A percentile compares a stretch with the other conserved stretches of the same genome.
phyloP scores from a whole-genome alignment of 129 eudicot species.

The Sambucus nigra region DNA sequence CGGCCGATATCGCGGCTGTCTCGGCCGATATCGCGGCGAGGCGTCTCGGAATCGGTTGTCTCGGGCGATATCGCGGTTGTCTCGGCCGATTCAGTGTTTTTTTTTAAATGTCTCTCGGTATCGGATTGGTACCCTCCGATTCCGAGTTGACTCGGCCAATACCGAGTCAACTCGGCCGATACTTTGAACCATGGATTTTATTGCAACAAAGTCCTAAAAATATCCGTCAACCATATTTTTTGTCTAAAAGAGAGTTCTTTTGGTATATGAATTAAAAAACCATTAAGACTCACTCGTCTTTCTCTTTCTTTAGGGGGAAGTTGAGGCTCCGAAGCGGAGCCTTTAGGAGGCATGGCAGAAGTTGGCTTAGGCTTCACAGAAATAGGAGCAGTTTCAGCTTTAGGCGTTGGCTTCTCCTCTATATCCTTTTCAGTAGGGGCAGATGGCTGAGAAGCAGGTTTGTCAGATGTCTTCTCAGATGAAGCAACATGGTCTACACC shows the following conservation, averaged over 20 bases:
- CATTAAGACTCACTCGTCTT: slow-evolving; percentile 64
- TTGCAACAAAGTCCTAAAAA: not conserved
- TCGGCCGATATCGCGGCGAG: too few relatives aligned
- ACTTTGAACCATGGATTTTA: too few relatives aligned
- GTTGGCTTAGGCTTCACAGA: slow-evolving; percentile 46
- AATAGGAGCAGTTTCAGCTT: slow-evolving; percentile 44
- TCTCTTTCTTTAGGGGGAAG: slow-evolving; percentile 93
- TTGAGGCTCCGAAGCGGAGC: slow-evolving; percentile 62
- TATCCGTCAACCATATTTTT: not conserved
- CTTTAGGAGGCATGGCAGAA: slow-evolving; percentile 40
- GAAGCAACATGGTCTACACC: slow-evolving; percentile 60
- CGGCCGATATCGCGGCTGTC: too few relatives aligned
- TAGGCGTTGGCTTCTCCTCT: slow-evolving; percentile 33
- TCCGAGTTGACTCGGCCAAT: too few relatives aligned
- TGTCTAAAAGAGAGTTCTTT: too few relatives aligned
- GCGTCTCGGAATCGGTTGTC: too few relatives aligned
- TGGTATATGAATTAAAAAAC: not conserved
- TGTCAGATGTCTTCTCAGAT: slow-evolving; percentile 50
- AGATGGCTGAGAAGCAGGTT: slow-evolving; percentile 35
- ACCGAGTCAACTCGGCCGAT: too few relatives aligned
- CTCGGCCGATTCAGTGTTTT: too few relatives aligned
- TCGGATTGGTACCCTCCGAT: too few relatives aligned
- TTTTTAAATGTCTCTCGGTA: too few relatives aligned
- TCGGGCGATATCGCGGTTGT: too few relatives aligned
- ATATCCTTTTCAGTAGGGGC: slow-evolving; percentile 32